Base-by-base conservation (phyloP, 192 early-diverging fungal species). In the Linnemannia exigua region DNA sequence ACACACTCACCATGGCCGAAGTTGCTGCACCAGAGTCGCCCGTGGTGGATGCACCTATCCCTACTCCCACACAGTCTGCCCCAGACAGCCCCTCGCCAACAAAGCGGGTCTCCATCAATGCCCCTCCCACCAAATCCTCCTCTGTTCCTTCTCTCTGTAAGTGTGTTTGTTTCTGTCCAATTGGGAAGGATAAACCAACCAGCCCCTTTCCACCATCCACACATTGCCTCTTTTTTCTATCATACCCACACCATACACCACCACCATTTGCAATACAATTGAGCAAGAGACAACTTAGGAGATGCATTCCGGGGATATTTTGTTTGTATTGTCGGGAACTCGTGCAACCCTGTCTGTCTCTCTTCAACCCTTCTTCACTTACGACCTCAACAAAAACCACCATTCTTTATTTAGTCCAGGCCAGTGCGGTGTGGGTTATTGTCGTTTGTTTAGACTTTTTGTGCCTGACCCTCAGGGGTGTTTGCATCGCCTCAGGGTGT, bases 101-200 rank as follows among this genome's bases (percentile, higher is more conserved):
- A 48, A 80, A 80, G 61, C 76, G 76, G 19, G 66, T 78, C 25
- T 78, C 68, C n/a, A 68, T 78, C 76, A 67, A 68, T 41, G 66
- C 67, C 15, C 76, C 76, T 19, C 72, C 54, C 51, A 44, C 46
- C 50, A 74, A 74, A 52, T 48, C 50, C n/a, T 52, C 79, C 50
- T 50, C 79, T 37, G n/a, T 19, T 1, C 36, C 75, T 14, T 66
- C 54, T 19, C 36, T 36, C 36, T 72, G 79, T 80, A 80, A 80
- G 79, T 80, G 28, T 51, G 28, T 72, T 72, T 33, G 8, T 28
- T 50, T 19, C 8, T 52, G 28, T 36, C 25, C 72, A 63, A 25
- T 25, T 54, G 52, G 52, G 52, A 54, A 54, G 52, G n/a, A n/a
- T n/a, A n/a, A n/a, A n/a, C n/a, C n/a, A n/a, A n/a, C n/a, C n/a